phyloP scores from a whole-genome alignment of 192 early-diverging fungal species.

The Umbelopsis vinacea region DNA sequence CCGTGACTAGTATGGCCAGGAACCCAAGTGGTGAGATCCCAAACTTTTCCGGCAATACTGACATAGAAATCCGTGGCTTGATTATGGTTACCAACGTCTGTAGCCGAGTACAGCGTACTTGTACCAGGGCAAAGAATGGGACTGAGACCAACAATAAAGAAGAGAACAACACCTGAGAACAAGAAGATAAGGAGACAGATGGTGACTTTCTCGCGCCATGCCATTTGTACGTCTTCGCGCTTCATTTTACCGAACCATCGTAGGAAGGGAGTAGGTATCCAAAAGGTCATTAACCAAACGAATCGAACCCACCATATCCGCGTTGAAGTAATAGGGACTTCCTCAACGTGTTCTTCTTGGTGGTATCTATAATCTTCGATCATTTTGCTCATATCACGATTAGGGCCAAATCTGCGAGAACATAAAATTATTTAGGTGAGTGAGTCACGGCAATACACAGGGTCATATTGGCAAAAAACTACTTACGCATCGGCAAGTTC shows the following conservation, averaged over 20 bases:
- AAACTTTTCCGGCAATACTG: slow-evolving; percentile 64
- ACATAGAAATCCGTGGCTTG: slow-evolving; percentile 62
- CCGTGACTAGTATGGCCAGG: slow-evolving; percentile 60
- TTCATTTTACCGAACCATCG: slow-evolving; percentile 75
- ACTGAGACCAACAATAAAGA: slow-evolving; percentile 89
- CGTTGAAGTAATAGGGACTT: slow-evolving; percentile 49
- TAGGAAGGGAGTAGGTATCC: slow-evolving; percentile 70
- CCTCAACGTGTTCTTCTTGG: slow-evolving; percentile 54
- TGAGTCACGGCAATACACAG: background rate
- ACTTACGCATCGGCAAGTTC: slow-evolving; percentile 46
- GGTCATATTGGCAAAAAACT: slow-evolving; percentile 8
- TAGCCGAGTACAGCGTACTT: slow-evolving; percentile 60
- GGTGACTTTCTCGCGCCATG: slow-evolving; percentile 93
- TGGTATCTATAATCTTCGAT: slow-evolving; percentile 40
- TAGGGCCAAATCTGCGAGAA: slow-evolving; percentile 42
- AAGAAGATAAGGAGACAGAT: slow-evolving; percentile 86
- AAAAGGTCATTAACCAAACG: slow-evolving; percentile 89
- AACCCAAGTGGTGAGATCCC: slow-evolving; percentile 67
- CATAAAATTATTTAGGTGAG: background rate
- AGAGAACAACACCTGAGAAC: slow-evolving; percentile 78
- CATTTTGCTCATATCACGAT: slow-evolving; percentile 48
- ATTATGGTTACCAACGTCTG: slow-evolving; percentile 63
- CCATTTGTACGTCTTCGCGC: slow-evolving; percentile 91
- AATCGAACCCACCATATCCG: slow-evolving; percentile 75
- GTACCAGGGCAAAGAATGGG: slow-evolving; percentile 82